A percentile compares a stretch with the other conserved stretches of the same genome.
Conservation (phyloP, 352 stramenopile genomes). For the Phytophthora sansomeana region DNA sequence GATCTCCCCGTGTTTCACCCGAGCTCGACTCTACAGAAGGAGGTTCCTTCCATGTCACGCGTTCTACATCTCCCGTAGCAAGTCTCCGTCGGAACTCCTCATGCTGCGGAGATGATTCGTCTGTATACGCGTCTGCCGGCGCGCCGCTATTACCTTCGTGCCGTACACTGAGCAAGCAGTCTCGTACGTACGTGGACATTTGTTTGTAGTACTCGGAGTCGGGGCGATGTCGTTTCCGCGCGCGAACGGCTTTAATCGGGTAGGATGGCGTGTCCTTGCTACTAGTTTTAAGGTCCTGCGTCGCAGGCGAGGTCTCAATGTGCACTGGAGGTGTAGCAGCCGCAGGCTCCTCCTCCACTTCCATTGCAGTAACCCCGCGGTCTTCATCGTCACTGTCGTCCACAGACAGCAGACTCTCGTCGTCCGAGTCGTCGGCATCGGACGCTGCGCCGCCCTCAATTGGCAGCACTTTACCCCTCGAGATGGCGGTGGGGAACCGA, state of each 20-base stretch:
- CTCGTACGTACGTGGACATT: conserved; percentile 87
- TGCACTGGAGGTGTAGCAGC: conserved; percentile 16
- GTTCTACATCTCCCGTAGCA: conserved; percentile 65
- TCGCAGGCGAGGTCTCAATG: conserved; percentile 14
- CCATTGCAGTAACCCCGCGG: conserved; percentile 27
- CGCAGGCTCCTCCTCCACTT: conserved; percentile 40
- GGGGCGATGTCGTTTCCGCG: conserved; percentile 82
- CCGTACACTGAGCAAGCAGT: conserved; percentile 85
- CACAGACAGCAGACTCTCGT: conserved; percentile 80
- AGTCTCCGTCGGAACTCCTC: conserved; percentile 80
- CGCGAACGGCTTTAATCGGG: conserved; percentile 77
- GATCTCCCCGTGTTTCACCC: conserved; percentile 12
- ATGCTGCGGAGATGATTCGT: conserved; percentile 53
- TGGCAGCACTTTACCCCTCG: conserved; percentile 71
- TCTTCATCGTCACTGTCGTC: conserved; percentile 66
- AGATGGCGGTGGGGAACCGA: conserved; percentile 74
- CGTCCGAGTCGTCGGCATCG: conserved; percentile 68
- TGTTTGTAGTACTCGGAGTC: conserved; percentile 86
- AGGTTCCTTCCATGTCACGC: conserved; percentile 81
- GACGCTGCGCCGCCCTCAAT: conserved; percentile 46
- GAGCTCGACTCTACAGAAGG: conserved; percentile 40
- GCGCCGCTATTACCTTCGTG: conserved; percentile 43
- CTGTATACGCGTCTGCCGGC: conserved; percentile 53
- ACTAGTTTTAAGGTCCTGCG: conserved; percentile 22
- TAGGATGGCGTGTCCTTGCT: conserved; percentile 42